Percentiles rank a stretch among this genome's conserved stretches.
These are phyloP conservation scores for Rhizopus sp. DNA, from an alignment of 371 early-diverging fungal genomes.

Conservation along the genomic window DNA sequence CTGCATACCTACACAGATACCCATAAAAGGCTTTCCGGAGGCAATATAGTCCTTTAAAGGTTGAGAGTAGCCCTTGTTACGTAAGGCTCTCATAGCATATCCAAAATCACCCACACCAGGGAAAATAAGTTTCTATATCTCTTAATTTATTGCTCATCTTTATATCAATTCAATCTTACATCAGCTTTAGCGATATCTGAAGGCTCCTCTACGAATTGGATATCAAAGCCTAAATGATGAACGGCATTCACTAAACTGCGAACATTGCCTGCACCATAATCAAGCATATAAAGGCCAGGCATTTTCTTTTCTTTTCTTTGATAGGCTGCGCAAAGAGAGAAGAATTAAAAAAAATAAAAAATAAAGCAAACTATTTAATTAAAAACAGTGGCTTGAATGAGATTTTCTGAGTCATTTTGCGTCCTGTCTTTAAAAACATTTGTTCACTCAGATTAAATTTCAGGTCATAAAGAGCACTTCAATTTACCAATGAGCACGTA, in stretches of 20 bases:
- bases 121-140: conserved; percentile 88
- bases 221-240: conserved; percentile 81
- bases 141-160: too few species aligned
- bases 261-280: conserved; percentile 99
- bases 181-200: conserved; percentile 89
- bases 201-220: conserved; percentile 71
- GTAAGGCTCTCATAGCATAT: conserved; percentile 81
- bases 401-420: not conserved
- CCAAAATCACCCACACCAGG: conserved; percentile 98
- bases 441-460: too few species aligned
- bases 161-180: conserved; percentile 44
- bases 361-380: not conserved
- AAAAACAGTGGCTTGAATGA: not conserved
- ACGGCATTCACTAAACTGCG: conserved; percentile 96
- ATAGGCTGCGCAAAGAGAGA: not conserved
- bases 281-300: conserved; percentile 78
- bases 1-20: conserved; percentile 98
- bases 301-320: conserved; percentile 26
- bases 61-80: conserved; percentile 74
- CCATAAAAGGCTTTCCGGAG: conserved; percentile 92
- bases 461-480: too few species aligned
- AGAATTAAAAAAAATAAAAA: not conserved
- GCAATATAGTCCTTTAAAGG: conserved; percentile 83
- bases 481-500: too few species aligned
- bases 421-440: too few species aligned